Evolutionary conservation across 306 rosid species (phyloP).

Genomic region (Cotoneaster glaucophyllus): DNA sequence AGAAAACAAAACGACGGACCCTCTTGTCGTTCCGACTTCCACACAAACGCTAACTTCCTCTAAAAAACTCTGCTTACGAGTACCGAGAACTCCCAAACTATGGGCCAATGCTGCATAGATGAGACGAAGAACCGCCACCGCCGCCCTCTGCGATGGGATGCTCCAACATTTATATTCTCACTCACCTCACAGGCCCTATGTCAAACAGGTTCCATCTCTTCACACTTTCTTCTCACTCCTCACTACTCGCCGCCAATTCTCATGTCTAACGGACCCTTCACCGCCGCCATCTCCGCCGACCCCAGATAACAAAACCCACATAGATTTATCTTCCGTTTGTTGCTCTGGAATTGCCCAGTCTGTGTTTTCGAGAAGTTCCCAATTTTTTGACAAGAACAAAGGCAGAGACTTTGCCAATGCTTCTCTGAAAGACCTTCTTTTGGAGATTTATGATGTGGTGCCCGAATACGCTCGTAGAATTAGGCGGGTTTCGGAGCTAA

Average conservation of each 20-base stretch:
- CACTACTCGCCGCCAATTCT: slow-evolving; percentile 4
- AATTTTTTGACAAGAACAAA: slow-evolving; percentile 15
- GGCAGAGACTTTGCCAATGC: slow-evolving; percentile 23
- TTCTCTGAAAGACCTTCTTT: slow-evolving; percentile 46
- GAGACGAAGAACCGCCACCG: slow-evolving; percentile 1
- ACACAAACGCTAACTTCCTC: neutral
- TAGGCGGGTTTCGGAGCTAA: slow-evolving; percentile 40
- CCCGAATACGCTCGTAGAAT: slow-evolving; percentile 56
- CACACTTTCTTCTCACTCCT: slow-evolving; percentile 12
- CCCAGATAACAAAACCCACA: slow-evolving; percentile 12
- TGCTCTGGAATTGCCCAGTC: slow-evolving; percentile 47
- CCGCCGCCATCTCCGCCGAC: neutral
- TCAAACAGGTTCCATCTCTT: slow-evolving; percentile 28
- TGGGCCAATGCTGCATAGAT: slow-evolving; percentile 1
- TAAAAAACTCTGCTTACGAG: neutral
- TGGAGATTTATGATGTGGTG: slow-evolving; percentile 44
- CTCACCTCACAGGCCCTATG: slow-evolving; percentile 11
- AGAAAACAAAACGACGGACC: too few relatives aligned
- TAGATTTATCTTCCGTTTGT: slow-evolving; percentile 19
- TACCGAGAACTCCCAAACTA: neutral
- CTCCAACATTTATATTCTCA: slow-evolving; percentile 25
- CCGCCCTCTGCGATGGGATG: slow-evolving; percentile 32
- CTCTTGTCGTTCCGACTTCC: too few relatives aligned
- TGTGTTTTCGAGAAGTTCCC: slow-evolving; percentile 29
- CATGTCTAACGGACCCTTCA: slow-evolving; percentile 8